Conservation (phyloP, 176 grass and related monocot species). For the Rhynchospora pubera region DNA sequence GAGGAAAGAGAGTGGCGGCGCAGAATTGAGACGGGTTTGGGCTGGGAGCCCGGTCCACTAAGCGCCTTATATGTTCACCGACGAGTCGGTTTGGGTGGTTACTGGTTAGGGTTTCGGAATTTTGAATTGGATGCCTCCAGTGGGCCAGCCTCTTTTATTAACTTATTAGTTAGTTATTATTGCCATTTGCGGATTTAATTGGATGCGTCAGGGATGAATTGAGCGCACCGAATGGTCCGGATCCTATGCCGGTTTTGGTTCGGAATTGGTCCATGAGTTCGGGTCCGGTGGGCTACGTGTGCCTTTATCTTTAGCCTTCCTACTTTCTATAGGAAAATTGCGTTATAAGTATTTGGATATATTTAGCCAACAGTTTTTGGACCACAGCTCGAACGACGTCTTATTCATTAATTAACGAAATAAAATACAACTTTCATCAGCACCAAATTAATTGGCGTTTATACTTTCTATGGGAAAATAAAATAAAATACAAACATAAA, state of each 20-base stretch:
- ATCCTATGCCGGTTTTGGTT: background rate
- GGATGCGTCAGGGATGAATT: background rate
- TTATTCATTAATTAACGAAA: background rate
- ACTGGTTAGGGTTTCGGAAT: background rate
- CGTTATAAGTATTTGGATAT: no score
- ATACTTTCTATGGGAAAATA: no score
- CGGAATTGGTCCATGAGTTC: background rate
- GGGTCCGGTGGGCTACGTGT: background rate
- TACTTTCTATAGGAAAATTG: no score
- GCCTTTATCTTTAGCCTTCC: background rate
- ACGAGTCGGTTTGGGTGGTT: background rate
- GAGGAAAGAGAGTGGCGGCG: constrained; percentile 8
- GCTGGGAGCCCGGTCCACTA: constrained; percentile 14
- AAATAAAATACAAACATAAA: no score
- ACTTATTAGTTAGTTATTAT: no score
- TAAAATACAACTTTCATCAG: background rate
- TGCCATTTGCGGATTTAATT: background rate
- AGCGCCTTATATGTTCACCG: constrained; percentile 3
- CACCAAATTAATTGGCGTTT: no score
- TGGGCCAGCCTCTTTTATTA: constrained; percentile 18
- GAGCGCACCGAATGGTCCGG: background rate
- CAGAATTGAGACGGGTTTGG: constrained; percentile 13
- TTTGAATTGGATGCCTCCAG: constrained; percentile 16
- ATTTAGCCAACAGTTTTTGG: no score
- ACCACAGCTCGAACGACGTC: background rate